Evolutionary conservation across 1,284 basidiomycete species (phyloP).

Genomic region (Gomphus bonarii): DNA sequence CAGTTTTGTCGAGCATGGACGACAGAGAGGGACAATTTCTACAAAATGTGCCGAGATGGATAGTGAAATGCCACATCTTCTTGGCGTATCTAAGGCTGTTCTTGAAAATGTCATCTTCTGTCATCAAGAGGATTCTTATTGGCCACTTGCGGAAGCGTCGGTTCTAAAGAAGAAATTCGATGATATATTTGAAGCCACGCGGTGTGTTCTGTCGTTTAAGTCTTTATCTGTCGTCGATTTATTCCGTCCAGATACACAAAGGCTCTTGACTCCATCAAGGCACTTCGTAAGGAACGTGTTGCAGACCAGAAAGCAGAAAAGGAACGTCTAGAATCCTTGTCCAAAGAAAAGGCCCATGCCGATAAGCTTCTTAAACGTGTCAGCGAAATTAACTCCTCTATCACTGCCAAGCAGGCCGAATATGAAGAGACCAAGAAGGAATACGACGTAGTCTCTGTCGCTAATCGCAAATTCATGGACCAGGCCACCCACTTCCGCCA

Average conservation of each 20-base stretch:
- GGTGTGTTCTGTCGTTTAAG: conserved; percentile 34
- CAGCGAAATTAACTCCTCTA: conserved; percentile 47
- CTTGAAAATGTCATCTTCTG: conserved; percentile 99
- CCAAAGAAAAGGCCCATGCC: conserved; percentile 78
- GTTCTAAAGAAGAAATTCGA: conserved; percentile 97
- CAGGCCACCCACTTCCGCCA: conserved; percentile 79
- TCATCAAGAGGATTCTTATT: conserved; percentile 98
- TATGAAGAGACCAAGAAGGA: conserved; percentile 62
- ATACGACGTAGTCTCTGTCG: conserved; percentile 56
- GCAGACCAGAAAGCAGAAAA: conserved; percentile 91
- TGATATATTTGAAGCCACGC: conserved; percentile 98
- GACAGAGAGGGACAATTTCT: conserved; percentile 78
- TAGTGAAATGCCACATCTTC: conserved; percentile 79
- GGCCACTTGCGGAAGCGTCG: conserved; percentile 90
- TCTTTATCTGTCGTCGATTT: not conserved
- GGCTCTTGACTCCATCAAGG: conserved; percentile 89
- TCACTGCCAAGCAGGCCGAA: conserved; percentile 66
- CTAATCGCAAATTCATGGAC: conserved; percentile 79
- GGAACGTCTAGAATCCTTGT: conserved; percentile 74
- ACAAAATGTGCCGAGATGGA: conserved; percentile 98
- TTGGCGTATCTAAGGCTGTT: conserved; percentile 96
- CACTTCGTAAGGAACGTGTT: conserved; percentile 80
- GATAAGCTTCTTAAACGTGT: conserved; percentile 74
- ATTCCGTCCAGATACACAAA: conserved; percentile 73
- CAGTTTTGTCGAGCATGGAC: not conserved